Base-by-base conservation (phyloP, 371 early-diverging fungal genomes). In the Lichtheimia ornata region DNA sequence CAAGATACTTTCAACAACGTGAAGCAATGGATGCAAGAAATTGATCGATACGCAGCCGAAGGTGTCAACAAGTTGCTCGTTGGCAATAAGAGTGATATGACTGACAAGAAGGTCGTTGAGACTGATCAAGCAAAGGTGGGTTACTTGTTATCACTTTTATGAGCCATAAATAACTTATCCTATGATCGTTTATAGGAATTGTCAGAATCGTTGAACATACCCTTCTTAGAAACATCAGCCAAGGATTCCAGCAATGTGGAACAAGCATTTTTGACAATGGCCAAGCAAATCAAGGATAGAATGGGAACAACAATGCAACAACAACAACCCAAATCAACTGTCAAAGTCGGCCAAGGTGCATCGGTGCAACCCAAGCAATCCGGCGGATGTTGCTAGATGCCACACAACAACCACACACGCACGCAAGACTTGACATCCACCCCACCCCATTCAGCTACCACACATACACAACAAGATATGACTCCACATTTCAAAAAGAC, bases 21-120 rank as follows among this genome's bases (percentile, higher is more conserved):
- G 66, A 71, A 63, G 66, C 67, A 93, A 65, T 99, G 99, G 99
- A 84, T 98, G 64, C 86, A 87, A 63, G 97, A 99, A 70, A 94
- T 99, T 64, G 94, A 95, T 67, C 63, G 66, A 42, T 69, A 69
- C 53, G 72, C 72, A 18, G 69, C 65, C 22, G 66, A 65, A 42
- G 83, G 91, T 35, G 93, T 94, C 45, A 95, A 95, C 84, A 96
- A 97, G 84, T 82, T 97, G 66, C 73, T 99, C 56, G 91, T 99
- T 40, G 99, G 99, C 56, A 99, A 99, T 87, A 99, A 99, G 86
- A 90, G 94, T 68, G 99, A 99, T 77, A 82, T 97, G 81, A 82
- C 83, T 52, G 93, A 92, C 60, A 90, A 90, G 71, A 92, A 94
- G 81, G 88, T 87, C 43, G 90, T 89, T 43, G 90, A 88, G 45